Percentiles rank a stretch among this genome's conserved stretches.
Conservation (phyloP, 345 rosid species). For the Erucastrum elatum region DNA sequence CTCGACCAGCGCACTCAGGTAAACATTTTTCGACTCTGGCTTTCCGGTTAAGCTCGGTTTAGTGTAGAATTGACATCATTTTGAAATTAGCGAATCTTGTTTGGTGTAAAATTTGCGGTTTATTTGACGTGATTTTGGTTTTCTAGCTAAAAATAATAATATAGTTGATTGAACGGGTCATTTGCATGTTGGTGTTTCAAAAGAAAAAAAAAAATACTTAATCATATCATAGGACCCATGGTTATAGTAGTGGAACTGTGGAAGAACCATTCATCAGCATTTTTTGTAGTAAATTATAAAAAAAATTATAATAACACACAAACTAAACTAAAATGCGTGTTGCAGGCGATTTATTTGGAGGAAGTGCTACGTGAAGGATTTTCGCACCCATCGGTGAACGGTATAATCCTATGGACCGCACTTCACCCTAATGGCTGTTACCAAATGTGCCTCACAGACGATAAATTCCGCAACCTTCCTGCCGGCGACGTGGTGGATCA, state of each 20-base stretch:
- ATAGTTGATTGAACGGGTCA: too few relatives aligned
- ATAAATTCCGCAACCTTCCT: conserved; percentile 57
- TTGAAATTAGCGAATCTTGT: not conserved
- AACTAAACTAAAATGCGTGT: not conserved
- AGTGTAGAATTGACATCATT: not conserved
- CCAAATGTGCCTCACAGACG: conserved; percentile 77
- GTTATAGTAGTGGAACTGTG: not conserved
- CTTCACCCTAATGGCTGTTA: conserved; percentile 76
- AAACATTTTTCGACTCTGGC: not conserved
- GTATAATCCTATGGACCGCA: conserved; percentile 90
- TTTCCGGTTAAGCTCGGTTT: not conserved
- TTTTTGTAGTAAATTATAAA: not conserved
- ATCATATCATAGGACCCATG: not conserved
- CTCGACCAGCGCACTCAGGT: conserved; percentile 62
- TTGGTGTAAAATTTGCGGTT: not conserved
- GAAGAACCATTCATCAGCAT: too few relatives aligned
- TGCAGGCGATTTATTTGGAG: conserved; percentile 63
- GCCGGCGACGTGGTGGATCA: conserved; percentile 73
- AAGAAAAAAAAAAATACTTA: too few relatives aligned
- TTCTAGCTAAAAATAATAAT: too few relatives aligned
- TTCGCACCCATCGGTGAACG: conserved; percentile 77
- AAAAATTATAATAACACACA: too few relatives aligned
- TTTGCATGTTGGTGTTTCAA: too few relatives aligned
- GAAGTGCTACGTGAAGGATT: conserved; percentile 83
- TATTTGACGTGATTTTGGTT: not conserved